These are phyloP conservation scores for Lasiosphaeria miniovina DNA, from an alignment of 495 filamentous ascomycete species.

Conservation along the genomic window DNA sequence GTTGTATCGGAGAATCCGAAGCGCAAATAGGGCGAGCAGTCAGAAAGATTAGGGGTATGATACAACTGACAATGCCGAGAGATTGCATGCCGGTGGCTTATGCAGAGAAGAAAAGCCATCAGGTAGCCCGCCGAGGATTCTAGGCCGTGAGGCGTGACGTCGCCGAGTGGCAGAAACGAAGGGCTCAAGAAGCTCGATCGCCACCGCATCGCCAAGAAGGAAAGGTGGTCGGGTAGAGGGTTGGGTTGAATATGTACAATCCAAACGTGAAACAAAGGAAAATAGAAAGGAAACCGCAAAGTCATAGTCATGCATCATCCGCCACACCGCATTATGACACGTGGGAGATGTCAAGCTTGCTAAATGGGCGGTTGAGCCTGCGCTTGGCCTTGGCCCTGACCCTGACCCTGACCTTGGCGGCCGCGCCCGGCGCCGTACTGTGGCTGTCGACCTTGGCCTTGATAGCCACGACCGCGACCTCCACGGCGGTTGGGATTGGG, in stretches of 20 bases:
- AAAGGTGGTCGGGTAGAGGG: conserved; percentile 8
- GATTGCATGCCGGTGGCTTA: conserved; percentile 2
- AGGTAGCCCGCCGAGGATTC: not conserved
- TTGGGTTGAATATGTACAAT: conserved; percentile 34
- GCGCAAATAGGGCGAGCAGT: not conserved
- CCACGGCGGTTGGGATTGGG: conserved; percentile 26
- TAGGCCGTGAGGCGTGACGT: not conserved
- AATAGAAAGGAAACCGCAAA: conserved; percentile 14
- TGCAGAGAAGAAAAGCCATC: conserved; percentile 3
- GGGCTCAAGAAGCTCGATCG: not conserved
- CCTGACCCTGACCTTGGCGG: conserved; percentile 23
- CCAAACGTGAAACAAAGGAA: conserved; percentile 25
- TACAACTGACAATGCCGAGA: conserved; percentile 21
- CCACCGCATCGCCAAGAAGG: not conserved
- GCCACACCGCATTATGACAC: conserved; percentile 2
- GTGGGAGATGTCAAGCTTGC: conserved; percentile 22
- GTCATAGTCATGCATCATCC: conserved; percentile 18
- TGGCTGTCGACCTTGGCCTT: conserved; percentile 31
- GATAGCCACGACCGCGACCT: conserved; percentile 23
- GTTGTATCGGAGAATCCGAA: conserved; percentile 13
- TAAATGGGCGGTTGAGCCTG: conserved; percentile 27
- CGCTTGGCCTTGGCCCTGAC: conserved; percentile 27
- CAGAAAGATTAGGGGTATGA: conserved; percentile 21
- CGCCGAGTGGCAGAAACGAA: not conserved
- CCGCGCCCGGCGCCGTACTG: conserved; percentile 26